Conservation (phyloP, 495 filamentous ascomycete genomes). For the Annulohypoxylon nitens region DNA sequence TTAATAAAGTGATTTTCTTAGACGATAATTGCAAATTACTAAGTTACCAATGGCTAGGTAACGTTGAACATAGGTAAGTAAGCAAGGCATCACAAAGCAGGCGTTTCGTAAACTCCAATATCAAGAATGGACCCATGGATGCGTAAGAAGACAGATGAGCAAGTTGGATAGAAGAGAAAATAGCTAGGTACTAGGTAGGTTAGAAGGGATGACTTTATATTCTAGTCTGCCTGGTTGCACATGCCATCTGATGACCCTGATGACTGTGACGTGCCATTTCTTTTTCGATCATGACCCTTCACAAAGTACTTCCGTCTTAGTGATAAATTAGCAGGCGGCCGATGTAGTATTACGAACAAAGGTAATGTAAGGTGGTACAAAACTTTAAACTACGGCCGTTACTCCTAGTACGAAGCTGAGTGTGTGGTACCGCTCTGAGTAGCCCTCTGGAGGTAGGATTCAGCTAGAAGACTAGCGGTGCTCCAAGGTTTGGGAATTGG, state of each 20-base stretch:
- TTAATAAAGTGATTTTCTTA: neutral
- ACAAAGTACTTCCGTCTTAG: conserved; percentile 22
- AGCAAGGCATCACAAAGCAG: neutral
- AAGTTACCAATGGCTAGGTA: neutral
- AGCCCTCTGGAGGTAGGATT: conserved; percentile 2
- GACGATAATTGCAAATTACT: neutral
- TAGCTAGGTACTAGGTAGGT: neutral
- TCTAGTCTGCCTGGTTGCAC: conserved; percentile 20
- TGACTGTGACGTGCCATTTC: conserved; percentile 20
- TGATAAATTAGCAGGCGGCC: conserved; percentile 12
- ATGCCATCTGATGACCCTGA: conserved; percentile 4
- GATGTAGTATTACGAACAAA: conserved; percentile 20
- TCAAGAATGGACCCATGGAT: no score
- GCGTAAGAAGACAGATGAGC: neutral
- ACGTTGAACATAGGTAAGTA: neutral
- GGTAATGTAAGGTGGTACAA: conserved; percentile 40
- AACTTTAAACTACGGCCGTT: conserved; percentile 40
- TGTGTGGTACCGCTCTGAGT: conserved; percentile 12
- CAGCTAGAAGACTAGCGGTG: conserved; percentile 38
- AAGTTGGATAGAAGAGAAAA: conserved; percentile 10
- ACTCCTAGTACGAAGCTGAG: conserved; percentile 20
- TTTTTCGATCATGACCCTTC: conserved; percentile 18
- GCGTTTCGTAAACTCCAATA: neutral
- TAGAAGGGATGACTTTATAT: conserved; percentile 7
- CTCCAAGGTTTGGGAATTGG: conserved; percentile 34